These are phyloP conservation scores for Phytophthora chlamydospora DNA, from an alignment of 352 stramenopile genomes.

Conservation along the genomic window DNA sequence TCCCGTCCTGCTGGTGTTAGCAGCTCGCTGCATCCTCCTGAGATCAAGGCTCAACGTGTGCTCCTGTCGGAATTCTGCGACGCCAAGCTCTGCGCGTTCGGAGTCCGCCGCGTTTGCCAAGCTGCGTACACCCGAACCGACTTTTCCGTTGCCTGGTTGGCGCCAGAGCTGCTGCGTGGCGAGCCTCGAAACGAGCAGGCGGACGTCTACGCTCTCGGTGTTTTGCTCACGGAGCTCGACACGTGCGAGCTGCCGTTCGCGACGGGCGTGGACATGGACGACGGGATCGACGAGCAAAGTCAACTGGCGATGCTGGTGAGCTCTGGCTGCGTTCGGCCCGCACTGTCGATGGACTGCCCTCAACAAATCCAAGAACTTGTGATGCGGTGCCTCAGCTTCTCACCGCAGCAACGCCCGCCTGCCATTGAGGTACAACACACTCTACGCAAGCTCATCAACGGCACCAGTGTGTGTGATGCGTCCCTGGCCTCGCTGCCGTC, in stretches of 20 bases:
- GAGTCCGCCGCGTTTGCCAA: conserved; percentile 29
- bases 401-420: conserved; percentile 41
- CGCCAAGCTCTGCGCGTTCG: conserved; percentile 61
- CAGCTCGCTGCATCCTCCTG: conserved; percentile 29
- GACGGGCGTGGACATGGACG: conserved; percentile 47
- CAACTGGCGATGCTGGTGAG: conserved; percentile 56
- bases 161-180: conserved; percentile 54
- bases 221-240: conserved; percentile 65
- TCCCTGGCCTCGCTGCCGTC: conserved; percentile 34
- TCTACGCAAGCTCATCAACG: conserved; percentile 48
- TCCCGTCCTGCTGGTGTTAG: conserved; percentile 30
- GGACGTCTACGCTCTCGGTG: conserved; percentile 56
- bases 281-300: conserved; percentile 44
- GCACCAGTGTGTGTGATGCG: conserved; percentile 30
- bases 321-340: conserved; percentile 51
- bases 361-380: conserved; percentile 53
- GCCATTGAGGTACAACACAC: conserved; percentile 46
- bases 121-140: conserved; percentile 18
- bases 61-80: conserved; percentile 49
- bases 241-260: conserved; percentile 58
- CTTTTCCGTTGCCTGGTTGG: conserved; percentile 55
- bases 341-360: conserved; percentile 51
- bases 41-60: conserved; percentile 54
- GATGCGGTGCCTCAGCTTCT: conserved; percentile 53
- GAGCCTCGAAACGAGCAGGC: conserved; percentile 37